phyloP scores from a whole-genome alignment of 2,329 filamentous ascomycete species.

The Aulographum hederae region DNA sequence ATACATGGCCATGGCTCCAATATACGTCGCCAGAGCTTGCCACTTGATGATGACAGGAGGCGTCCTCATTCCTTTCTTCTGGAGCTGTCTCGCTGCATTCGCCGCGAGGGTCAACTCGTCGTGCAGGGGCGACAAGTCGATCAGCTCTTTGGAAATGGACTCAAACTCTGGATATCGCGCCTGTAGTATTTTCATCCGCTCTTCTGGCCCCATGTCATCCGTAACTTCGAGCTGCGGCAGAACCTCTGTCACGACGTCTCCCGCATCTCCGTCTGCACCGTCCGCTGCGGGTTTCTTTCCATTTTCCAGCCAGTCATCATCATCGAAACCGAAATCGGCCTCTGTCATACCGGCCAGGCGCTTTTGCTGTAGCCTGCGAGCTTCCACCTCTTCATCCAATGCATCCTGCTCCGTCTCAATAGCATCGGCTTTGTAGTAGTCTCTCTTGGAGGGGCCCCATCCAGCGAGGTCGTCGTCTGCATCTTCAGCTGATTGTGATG shows the following conservation, averaged over 20 bases:
- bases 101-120: slow-evolving; percentile 4
- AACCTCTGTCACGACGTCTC: slow-evolving; percentile 76
- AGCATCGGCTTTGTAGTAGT: slow-evolving; percentile 81
- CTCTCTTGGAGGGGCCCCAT: slow-evolving; percentile 76
- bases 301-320: slow-evolving; percentile 60
- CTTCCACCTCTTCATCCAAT: slow-evolving; percentile 81
- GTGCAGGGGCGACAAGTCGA: slow-evolving; percentile 31
- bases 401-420: slow-evolving; percentile 57
- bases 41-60: slow-evolving; percentile 47
- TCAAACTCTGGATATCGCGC: slow-evolving; percentile 86
- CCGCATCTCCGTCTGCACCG: slow-evolving; percentile 24
- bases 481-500: slow-evolving; percentile 2
- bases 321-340: slow-evolving; percentile 85
- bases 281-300: slow-evolving; percentile 24
- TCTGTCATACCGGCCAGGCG: slow-evolving; percentile 77
- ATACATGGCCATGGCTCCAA: slow-evolving; percentile 79
- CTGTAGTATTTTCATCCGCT: slow-evolving; percentile 57
- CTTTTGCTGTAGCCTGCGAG: slow-evolving; percentile 74
- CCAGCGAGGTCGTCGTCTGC: slow-evolving; percentile 45
- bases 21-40: slow-evolving; percentile 67
- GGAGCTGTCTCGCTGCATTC: no score
- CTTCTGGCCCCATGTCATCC: slow-evolving; percentile 56
- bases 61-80: no score
- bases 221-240: slow-evolving; percentile 69
- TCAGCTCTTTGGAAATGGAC: slow-evolving; percentile 62